Evolutionary conservation across 169 alveolate species (phyloP).

Genomic region (Cryptosporidium ryanae): DNA sequence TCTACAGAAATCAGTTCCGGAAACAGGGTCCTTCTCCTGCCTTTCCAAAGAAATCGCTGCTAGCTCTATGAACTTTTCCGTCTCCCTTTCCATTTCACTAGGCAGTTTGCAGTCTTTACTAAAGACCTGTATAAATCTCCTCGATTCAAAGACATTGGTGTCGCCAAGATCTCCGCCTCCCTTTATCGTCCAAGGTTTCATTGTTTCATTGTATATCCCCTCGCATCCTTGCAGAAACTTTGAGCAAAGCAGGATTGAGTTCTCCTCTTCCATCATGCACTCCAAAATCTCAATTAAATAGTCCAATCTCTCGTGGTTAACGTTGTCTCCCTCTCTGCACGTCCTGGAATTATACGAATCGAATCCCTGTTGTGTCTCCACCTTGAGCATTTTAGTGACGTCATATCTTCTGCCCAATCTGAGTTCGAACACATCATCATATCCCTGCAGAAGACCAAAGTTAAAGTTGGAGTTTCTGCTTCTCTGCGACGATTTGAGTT

Average conservation of each 20-base stretch:
- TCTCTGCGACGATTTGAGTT: constrained; percentile 6
- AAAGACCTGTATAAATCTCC: constrained; percentile 44
- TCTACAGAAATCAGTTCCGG: constrained; percentile 35
- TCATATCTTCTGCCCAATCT: constrained; percentile 61
- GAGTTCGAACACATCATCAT: constrained; percentile 61
- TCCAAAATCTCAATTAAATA: constrained; percentile 23
- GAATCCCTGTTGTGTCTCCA: neutral
- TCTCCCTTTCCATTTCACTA: constrained; percentile 66
- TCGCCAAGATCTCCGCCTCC: constrained; percentile 71
- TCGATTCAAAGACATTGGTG: constrained; percentile 46
- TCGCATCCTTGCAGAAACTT: constrained; percentile 60
- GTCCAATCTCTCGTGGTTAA: constrained; percentile 49
- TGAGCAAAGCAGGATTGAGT: constrained; percentile 41
- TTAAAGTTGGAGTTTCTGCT: constrained; percentile 27
- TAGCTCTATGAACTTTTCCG: constrained; percentile 53
- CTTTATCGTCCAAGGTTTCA: constrained; percentile 68
- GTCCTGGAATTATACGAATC: too few species aligned
- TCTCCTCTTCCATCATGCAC: constrained; percentile 50
- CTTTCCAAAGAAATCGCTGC: constrained; percentile 45
- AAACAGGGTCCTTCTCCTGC: constrained; percentile 26
- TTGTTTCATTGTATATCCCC: constrained; percentile 49
- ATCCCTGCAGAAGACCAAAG: constrained; percentile 12
- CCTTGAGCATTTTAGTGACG: constrained; percentile 15
- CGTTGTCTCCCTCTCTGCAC: constrained; percentile 3
- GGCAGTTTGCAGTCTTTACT: constrained; percentile 17